A percentile compares a stretch with the other conserved stretches of the same genome.
These are phyloP conservation scores for Cardamine occulta DNA, from an alignment of 345 rosid genomes.

Conservation along the genomic window DNA sequence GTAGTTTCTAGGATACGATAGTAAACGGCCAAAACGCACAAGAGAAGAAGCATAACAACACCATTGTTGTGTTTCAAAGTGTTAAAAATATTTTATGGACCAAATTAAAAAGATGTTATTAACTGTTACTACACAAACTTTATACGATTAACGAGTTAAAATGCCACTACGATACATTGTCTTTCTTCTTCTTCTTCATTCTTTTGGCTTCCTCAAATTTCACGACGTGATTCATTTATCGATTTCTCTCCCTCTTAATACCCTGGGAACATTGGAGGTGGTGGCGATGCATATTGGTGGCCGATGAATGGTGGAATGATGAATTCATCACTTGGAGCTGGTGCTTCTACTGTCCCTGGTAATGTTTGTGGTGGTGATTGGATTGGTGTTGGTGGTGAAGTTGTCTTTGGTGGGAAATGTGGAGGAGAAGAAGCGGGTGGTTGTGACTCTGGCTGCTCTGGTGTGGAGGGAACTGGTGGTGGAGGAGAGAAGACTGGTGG, in stretches of 20 bases:
- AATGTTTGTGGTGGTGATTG: slow-evolving; percentile 33
- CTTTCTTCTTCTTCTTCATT: slow-evolving; percentile 10
- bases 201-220: slow-evolving; percentile 24
- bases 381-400: slow-evolving; percentile 37
- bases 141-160: slow-evolving; percentile 18
- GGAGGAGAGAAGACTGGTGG: slow-evolving; percentile 31
- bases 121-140: slow-evolving; percentile 38
- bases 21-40: neutral
- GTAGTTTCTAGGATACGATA: neutral
- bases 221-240: slow-evolving; percentile 16
- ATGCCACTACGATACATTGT: slow-evolving; percentile 36
- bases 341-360: slow-evolving; percentile 22
- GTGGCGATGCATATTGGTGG: slow-evolving; percentile 71
- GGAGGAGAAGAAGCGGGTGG: slow-evolving; percentile 33
- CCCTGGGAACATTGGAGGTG: slow-evolving; percentile 77
- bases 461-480: slow-evolving; percentile 31
- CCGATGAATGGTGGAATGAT: slow-evolving; percentile 66
- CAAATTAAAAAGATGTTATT: slow-evolving; percentile 35
- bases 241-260: slow-evolving; percentile 46
- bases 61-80: slow-evolving; percentile 1
- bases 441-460: slow-evolving; percentile 3
- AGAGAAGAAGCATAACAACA: slow-evolving; percentile 28
- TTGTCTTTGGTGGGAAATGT: neutral
- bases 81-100: slow-evolving; percentile 12
- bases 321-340: slow-evolving; percentile 44